A percentile compares a stretch with the other conserved stretches of the same genome.
Evolutionary conservation across 305 asterid species (phyloP).

Genomic region (Fraxinus ornus): DNA sequence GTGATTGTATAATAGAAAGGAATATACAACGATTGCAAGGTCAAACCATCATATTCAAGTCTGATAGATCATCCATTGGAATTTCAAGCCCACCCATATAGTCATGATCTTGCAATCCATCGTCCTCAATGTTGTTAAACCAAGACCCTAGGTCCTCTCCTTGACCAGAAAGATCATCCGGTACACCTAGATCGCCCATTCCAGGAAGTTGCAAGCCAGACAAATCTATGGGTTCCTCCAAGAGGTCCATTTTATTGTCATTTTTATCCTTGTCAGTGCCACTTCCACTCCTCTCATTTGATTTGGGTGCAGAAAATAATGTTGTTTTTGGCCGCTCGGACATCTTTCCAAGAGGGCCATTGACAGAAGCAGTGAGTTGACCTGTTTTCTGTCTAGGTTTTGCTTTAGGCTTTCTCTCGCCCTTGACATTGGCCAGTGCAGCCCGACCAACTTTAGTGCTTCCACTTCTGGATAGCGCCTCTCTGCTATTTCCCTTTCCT

Average conservation of each 20-base stretch:
- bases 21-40: constrained; percentile 53
- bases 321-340: constrained; percentile 54
- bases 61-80: constrained; percentile 91
- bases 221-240: constrained; percentile 93
- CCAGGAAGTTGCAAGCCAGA: constrained; percentile 83
- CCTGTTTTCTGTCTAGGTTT: constrained; percentile 81
- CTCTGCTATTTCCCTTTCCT: constrained; percentile 77
- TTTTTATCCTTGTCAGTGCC: constrained; percentile 43
- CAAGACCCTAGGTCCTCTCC: constrained; percentile 89
- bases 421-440: constrained; percentile 54
- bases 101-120: constrained; percentile 68
- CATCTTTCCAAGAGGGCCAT: constrained; percentile 67
- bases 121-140: constrained; percentile 86
- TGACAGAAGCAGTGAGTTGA: constrained; percentile 70
- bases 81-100: constrained; percentile 77
- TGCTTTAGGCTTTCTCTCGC: constrained; percentile 80
- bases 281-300: constrained; percentile 49
- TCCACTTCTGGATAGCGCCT: constrained; percentile 61
- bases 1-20: constrained; percentile 50
- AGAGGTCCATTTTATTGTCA: constrained; percentile 43
- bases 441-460: constrained; percentile 63
- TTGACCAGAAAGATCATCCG: constrained; percentile 69
- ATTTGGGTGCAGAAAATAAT: constrained; percentile 42
- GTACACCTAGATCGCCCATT: constrained; percentile 69
- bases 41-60: constrained; percentile 82